Conservation (phyloP, 768 basidiomycete species). For the Infundibulicybe gibba region DNA sequence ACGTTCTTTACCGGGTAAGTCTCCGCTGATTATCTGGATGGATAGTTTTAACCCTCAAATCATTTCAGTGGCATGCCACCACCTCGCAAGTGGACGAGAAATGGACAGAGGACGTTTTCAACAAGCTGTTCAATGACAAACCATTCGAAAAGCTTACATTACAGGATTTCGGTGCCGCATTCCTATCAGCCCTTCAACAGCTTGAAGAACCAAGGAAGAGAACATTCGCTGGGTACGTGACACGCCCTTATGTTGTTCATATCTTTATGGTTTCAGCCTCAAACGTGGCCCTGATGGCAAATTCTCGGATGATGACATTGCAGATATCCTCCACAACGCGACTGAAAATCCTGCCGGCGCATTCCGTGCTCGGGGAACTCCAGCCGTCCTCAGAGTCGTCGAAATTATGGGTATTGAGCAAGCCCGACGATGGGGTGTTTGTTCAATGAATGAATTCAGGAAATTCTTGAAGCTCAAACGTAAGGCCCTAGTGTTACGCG, state of each 20-base stretch:
- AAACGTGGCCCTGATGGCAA: slow-evolving; percentile 36
- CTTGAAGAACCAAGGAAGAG: slow-evolving; percentile 30
- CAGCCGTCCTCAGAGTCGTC: no score
- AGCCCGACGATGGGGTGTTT: no score
- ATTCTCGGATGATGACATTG: no score
- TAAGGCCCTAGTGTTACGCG: slow-evolving; percentile 31
- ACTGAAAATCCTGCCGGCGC: slow-evolving; percentile 42
- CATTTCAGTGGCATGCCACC: no score
- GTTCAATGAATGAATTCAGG: no score
- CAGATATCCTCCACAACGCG: slow-evolving; percentile 40
- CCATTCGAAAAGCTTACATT: no score
- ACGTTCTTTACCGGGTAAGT: slow-evolving; percentile 37
- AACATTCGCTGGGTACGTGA: slow-evolving; percentile 40
- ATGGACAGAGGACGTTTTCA: no score
- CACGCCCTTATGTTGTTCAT: not conserved
- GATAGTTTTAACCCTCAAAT: not conserved
- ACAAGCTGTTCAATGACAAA: no score
- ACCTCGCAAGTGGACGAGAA: no score
- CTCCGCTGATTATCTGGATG: not conserved
- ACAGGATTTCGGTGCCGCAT: slow-evolving; percentile 18
- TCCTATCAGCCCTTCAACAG: slow-evolving; percentile 12
- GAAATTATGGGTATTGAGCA: no score
- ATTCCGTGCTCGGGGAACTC: slow-evolving; percentile 47
- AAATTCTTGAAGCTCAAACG: no score
- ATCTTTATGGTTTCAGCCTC: slow-evolving; percentile 26